phyloP scores from a whole-genome alignment of 352 stramenopile genomes.

The Peronospora farinosa region DNA sequence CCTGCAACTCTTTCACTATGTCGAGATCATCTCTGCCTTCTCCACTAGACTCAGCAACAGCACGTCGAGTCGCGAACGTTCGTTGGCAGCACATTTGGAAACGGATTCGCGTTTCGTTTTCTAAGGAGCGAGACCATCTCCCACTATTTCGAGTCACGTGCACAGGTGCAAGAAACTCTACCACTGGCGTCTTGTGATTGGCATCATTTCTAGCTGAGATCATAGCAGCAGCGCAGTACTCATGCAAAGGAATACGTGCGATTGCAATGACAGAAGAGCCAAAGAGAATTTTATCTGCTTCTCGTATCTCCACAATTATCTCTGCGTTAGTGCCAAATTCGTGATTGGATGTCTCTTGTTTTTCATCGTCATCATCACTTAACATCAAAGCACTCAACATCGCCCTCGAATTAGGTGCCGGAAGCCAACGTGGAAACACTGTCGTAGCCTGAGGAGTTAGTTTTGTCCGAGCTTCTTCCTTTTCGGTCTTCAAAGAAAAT shows the following conservation, averaged over 20 bases:
- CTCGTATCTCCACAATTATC: slow-evolving; percentile 57
- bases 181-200: slow-evolving; percentile 26
- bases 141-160: slow-evolving; percentile 23
- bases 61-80: slow-evolving; percentile 18
- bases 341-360: slow-evolving; percentile 4
- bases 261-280: slow-evolving; percentile 57
- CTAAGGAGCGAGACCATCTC: slow-evolving; percentile 9
- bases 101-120: slow-evolving; percentile 34
- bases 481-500: slow-evolving; percentile 32
- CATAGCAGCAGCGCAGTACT: slow-evolving; percentile 40
- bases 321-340: slow-evolving; percentile 22
- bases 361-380: slow-evolving; percentile 9
- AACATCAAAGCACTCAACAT: slow-evolving; percentile 36
- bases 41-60: slow-evolving; percentile 12
- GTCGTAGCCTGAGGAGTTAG: slow-evolving; percentile 38
- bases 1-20: slow-evolving; percentile 23
- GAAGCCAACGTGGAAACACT: slow-evolving; percentile 62
- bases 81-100: slow-evolving; percentile 46
- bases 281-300: slow-evolving; percentile 65
- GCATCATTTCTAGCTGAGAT: slow-evolving; percentile 16
- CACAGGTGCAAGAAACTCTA: slow-evolving; percentile 48
- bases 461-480: slow-evolving; percentile 33
- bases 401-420: slow-evolving; percentile 25
- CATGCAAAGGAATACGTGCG: slow-evolving; percentile 39
- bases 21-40: slow-evolving; percentile 15